Conservation (phyloP, 1,284 basidiomycete species). For the Cryptococcus depauperatus region DNA sequence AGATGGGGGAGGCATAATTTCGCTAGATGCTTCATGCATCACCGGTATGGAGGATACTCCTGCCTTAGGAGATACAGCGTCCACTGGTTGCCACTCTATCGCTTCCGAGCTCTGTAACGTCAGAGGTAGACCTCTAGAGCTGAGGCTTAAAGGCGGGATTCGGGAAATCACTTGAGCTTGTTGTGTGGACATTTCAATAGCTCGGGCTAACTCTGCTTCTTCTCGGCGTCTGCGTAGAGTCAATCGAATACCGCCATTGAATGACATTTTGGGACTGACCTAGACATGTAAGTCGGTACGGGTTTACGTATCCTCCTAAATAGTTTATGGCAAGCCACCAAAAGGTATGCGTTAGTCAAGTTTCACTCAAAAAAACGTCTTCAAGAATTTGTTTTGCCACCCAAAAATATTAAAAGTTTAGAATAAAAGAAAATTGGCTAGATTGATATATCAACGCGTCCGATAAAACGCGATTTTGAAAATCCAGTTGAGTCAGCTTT, state of each 20-base stretch:
- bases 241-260: not conserved
- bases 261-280: constrained; percentile 1
- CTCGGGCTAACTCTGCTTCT: constrained; percentile 35
- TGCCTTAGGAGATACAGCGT: not conserved
- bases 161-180: constrained; percentile 14
- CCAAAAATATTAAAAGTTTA: not conserved
- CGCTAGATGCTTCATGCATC: constrained; percentile 9
- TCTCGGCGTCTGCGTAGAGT: constrained; percentile 27
- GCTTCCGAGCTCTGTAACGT: constrained; percentile 30
- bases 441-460: constrained; percentile 1
- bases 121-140: constrained; percentile 7
- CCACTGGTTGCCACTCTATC: constrained; percentile 23
- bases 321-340: no score
- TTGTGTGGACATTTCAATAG: constrained; percentile 33
- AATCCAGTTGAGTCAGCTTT: no score
- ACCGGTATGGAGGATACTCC: not conserved
- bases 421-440: not conserved
- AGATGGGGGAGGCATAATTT: constrained; percentile 14
- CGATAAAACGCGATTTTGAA: not conserved
- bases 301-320: no score
- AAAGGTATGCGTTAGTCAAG: no score
- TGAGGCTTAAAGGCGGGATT: constrained; percentile 18
- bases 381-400: not conserved
- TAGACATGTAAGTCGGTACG: no score
- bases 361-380: not conserved